A percentile compares a stretch with the other conserved stretches of the same genome.
These are phyloP conservation scores for Daldinia loculata DNA, from an alignment of 495 filamentous ascomycete genomes.

Conservation along the genomic window DNA sequence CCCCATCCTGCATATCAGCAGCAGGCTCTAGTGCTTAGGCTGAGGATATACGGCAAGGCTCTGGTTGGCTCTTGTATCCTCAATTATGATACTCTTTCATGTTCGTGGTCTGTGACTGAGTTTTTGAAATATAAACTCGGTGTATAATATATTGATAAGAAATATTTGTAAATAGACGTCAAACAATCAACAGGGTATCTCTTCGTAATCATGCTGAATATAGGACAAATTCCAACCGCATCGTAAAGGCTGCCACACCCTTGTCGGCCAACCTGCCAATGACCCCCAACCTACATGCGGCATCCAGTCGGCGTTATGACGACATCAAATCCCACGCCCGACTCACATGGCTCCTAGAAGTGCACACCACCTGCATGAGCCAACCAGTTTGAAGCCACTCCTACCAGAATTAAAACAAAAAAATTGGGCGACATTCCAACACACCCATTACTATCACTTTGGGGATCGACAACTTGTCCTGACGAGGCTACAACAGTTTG, in stretches of 20 bases:
- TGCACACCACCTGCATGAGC: not conserved
- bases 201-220: conserved; percentile 21
- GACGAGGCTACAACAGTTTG: conserved; percentile 51
- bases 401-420: conserved; percentile 13
- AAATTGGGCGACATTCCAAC: conserved; percentile 15
- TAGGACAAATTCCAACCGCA: not conserved
- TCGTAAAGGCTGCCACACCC: conserved; percentile 1
- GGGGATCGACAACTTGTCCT: conserved; percentile 46
- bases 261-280: not conserved
- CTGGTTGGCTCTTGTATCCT: too few relatives aligned
- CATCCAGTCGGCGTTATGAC: not conserved
- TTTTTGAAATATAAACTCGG: not conserved
- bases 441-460: conserved; percentile 10
- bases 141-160: conserved; percentile 9
- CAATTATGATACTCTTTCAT: too few relatives aligned
- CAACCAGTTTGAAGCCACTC: conserved; percentile 12
- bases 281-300: not conserved
- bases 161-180: not conserved
- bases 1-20: not conserved
- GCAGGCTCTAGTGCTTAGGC: conserved; percentile 16
- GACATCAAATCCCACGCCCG: not conserved
- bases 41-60: too few relatives aligned
- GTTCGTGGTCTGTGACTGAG: not conserved
- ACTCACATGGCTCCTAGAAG: conserved; percentile 5
- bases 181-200: conserved; percentile 38